Evolutionary conservation across 2,329 filamentous ascomycete species (phyloP), one percentile per base, ranked within the genome.

Genomic region (Apiospora hydei): DNA sequence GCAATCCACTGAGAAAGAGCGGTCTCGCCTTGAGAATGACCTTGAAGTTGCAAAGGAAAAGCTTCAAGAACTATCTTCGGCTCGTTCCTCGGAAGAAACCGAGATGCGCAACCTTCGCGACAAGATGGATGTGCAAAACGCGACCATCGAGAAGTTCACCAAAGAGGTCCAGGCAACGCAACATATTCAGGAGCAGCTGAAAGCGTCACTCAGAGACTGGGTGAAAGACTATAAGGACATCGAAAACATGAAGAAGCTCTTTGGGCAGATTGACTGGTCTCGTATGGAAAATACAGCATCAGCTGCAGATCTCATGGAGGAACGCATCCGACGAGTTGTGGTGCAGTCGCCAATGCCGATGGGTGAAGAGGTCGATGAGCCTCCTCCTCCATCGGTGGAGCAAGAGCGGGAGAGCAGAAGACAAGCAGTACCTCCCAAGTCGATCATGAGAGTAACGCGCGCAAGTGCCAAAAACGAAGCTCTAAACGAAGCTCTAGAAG

Each of bases 381-480:
- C 41, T 2, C 3, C 18, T n/a, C 64, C 72, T 4, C 70, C 46
- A 21, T 69, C 69, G 43, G 46, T 73, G 4, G n/a, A 38, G n/a
- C 47, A 73, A 51, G 72, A 73, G 44, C 70, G 72, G n/a, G 26
- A 70, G 26, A 38, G 41, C 18, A 67, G 46, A 38, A 38, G 72
- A 30, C 72, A 64, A 18, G n/a, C 41, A 6, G 14, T 49, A 26
- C 38, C 69, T 18, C 69, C 41, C 26, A 73, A 67, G 26, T 69
- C 72, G n/a, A 71, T 57, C 30, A 64, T 73, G 41, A 67, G 69
- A 69, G 51, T 49, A 26, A 66, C 64, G 24, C 72, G 53, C n/a
- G 44, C 18, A 16, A 41, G 8, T 53, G 24, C 70, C 24, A 66
- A 44, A 49, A 26, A 30, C 6, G 26, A 70, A 70, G 57, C 30